A percentile compares a stretch with the other conserved stretches of the same genome.
Evolutionary conservation across 306 rosid species (phyloP).

Genomic region (Rosa persica): DNA sequence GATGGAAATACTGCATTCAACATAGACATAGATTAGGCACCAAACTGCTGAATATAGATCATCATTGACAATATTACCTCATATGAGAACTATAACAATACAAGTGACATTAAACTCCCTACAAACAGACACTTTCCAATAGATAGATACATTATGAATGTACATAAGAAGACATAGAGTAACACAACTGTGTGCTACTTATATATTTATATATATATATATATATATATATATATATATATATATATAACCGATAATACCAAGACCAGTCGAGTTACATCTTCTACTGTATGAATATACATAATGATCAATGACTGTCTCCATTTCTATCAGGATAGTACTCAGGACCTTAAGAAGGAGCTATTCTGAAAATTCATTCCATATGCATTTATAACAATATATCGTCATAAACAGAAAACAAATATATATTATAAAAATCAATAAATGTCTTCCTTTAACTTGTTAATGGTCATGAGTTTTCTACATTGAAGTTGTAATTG

Average conservation of each 20-base stretch:
- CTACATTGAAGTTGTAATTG: background rate
- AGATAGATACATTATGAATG: background rate
- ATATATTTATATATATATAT: background rate
- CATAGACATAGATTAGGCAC: conserved; percentile 14
- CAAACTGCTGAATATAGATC: background rate
- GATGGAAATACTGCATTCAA: conserved; percentile 76
- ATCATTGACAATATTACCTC: conserved; percentile 1
- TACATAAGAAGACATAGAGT: background rate
- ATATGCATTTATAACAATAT: background rate
- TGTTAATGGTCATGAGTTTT: background rate
- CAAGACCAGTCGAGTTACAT: background rate
- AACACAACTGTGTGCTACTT: background rate
- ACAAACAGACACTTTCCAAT: background rate
- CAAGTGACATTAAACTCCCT: background rate
- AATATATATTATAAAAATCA: background rate
- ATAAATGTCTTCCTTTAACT: background rate
- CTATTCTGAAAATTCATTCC: background rate
- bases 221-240: too few relatives aligned
- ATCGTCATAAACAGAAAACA: background rate
- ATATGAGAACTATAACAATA: background rate
- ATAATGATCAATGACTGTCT: background rate
- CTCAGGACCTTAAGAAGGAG: background rate
- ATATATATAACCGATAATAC: background rate
- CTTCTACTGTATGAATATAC: background rate
- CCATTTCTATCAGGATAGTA: background rate